phyloP scores from a whole-genome alignment of 345 rosid genomes.

The Murraya paniculata region DNA sequence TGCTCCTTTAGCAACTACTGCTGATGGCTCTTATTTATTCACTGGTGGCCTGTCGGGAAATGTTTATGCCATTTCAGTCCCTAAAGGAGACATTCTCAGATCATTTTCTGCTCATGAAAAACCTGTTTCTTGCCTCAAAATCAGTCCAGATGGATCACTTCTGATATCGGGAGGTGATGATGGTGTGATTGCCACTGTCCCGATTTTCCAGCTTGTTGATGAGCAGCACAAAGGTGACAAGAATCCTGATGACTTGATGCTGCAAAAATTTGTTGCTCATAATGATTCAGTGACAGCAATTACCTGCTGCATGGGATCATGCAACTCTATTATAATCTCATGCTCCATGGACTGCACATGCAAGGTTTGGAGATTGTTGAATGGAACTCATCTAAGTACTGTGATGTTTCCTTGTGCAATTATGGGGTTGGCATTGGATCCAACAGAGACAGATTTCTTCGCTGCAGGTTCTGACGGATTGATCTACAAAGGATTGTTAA shows the following conservation, averaged over 20 bases:
- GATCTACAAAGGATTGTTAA: constrained; percentile 30
- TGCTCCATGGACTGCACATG: constrained; percentile 41
- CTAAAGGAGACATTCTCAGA: constrained; percentile 32
- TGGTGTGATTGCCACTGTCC: constrained; percentile 29
- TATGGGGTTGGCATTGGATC: constrained; percentile 25
- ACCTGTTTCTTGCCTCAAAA: constrained; percentile 39
- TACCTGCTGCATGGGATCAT: constrained; percentile 12
- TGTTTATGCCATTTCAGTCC: constrained; percentile 27
- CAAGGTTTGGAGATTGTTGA: constrained; percentile 34
- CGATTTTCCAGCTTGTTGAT: constrained; percentile 35
- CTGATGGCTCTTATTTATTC: constrained; percentile 36
- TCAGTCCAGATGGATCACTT: constrained; percentile 37
- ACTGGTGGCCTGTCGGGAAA: constrained; percentile 47
- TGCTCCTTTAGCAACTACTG: constrained; percentile 36
- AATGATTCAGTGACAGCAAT: constrained; percentile 36
- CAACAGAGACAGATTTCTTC: constrained; percentile 28
- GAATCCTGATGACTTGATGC: not conserved
- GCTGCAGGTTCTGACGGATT: constrained; percentile 45
- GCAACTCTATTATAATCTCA: constrained; percentile 21
- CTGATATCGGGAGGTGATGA: constrained; percentile 46
- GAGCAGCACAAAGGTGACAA: not conserved
- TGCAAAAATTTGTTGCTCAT: constrained; percentile 34
- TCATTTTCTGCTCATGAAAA: constrained; percentile 36
- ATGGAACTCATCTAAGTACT: constrained; percentile 23
- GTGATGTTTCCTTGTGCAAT: constrained; percentile 36